phyloP scores from a whole-genome alignment of 116 monocot species.

The Phalaenopsis hybrid region DNA sequence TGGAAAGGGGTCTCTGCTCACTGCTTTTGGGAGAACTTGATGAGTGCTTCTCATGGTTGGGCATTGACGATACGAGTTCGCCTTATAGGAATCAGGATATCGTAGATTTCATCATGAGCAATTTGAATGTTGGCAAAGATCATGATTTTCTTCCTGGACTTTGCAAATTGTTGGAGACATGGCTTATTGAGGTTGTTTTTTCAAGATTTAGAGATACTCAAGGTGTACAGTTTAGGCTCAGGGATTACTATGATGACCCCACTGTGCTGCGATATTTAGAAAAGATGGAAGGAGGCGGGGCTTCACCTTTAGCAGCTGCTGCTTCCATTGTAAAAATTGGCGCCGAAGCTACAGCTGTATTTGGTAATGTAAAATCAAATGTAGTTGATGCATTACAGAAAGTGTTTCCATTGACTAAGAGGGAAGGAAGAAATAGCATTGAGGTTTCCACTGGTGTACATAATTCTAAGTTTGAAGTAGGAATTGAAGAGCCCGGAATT shows the following conservation, averaged over 20 bases:
- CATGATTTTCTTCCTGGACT: conserved; percentile 72
- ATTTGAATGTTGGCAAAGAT: conserved; percentile 41
- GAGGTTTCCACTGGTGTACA: conserved; percentile 7
- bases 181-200: conserved; percentile 73
- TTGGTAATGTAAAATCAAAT: conserved; percentile 64
- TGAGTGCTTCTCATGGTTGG: conserved; percentile 67
- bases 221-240: conserved; percentile 50
- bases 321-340: conserved; percentile 84
- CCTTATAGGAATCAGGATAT: conserved; percentile 57
- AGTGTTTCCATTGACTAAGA: conserved; percentile 51
- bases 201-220: conserved; percentile 83
- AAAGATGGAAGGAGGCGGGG: conserved; percentile 54
- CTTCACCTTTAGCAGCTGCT: conserved; percentile 76
- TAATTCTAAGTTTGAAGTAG: conserved; percentile 15
- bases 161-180: conserved; percentile 84
- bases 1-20: conserved; percentile 81
- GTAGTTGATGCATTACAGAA: conserved; percentile 63
- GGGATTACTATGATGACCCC: conserved; percentile 87
- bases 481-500: conserved; percentile 16
- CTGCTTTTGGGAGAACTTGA: conserved; percentile 79
- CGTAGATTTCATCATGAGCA: conserved; percentile 59
- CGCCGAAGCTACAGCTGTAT: conserved; percentile 66
- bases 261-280: conserved; percentile 75
- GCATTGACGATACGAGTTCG: conserved; percentile 62
- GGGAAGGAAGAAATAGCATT: conserved; percentile 13